Conservation (phyloP, 768 basidiomycete genomes). For the Lactarius evosmus region DNA sequence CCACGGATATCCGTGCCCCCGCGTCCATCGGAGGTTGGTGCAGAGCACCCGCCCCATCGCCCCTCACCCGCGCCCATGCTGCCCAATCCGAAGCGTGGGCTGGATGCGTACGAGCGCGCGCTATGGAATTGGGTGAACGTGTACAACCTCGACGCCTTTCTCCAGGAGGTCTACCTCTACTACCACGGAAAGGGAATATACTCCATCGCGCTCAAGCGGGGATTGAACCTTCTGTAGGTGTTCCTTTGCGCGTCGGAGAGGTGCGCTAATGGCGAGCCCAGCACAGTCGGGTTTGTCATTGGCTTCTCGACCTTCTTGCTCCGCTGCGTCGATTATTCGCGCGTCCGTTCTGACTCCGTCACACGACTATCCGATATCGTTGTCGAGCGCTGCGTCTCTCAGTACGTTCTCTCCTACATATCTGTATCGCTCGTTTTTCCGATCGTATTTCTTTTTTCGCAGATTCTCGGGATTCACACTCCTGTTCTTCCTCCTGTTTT, state of each 20-base stretch:
- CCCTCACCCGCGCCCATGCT: conserved; percentile 29
- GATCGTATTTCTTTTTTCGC: conserved; percentile 13
- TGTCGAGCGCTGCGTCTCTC: conserved; percentile 77
- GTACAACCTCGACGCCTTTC: conserved; percentile 91
- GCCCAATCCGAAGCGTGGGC: conserved; percentile 56
- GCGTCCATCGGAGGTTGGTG: conserved; percentile 60
- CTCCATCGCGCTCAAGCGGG: conserved; percentile 85
- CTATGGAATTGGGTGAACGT: conserved; percentile 99
- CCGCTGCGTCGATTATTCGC: conserved; percentile 91
- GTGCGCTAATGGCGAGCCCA: conserved; percentile 40
- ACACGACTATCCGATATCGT: conserved; percentile 77
- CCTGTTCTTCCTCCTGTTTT: conserved; percentile 80
- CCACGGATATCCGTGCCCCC: conserved; percentile 59
- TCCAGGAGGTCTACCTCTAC: conserved; percentile 94
- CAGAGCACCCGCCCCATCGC: conserved; percentile 34
- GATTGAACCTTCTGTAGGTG: conserved; percentile 92
- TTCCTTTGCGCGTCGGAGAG: conserved; percentile 28
- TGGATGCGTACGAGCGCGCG: conserved; percentile 86
- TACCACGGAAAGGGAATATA: conserved; percentile 97
- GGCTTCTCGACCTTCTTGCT: conserved; percentile 96
- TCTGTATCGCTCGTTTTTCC: background rate
- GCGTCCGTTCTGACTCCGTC: conserved; percentile 62
- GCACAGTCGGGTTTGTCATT: conserved; percentile 97
- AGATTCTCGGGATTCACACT: conserved; percentile 85
- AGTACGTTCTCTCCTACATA: conserved; percentile 45